Evolutionary conservation across 345 rosid species (phyloP).

Genomic region (Orychophragmus violaceus): DNA sequence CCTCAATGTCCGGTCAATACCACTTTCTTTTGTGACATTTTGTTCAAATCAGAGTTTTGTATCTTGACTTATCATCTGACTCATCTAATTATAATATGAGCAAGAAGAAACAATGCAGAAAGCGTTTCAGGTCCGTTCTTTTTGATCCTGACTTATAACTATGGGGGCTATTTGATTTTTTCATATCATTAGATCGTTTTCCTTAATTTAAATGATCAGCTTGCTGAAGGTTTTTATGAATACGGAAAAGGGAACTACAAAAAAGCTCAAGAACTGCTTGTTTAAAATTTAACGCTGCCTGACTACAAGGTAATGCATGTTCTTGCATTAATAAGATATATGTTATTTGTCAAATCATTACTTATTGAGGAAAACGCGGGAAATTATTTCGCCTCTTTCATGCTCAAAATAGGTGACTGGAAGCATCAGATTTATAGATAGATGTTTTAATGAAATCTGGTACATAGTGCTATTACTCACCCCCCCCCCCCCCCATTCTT

Average conservation of each 20-base stretch:
- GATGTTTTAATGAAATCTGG: conserved; percentile 81
- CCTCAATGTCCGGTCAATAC: conserved; percentile 52
- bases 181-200: not conserved
- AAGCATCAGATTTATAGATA: conserved; percentile 74
- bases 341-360: not conserved
- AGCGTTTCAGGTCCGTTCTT: conserved; percentile 51
- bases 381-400: not conserved
- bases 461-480: conserved; percentile 44
- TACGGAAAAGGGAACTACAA: conserved; percentile 50
- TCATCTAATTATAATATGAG: conserved; percentile 30
- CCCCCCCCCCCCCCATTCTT: conserved; percentile 52
- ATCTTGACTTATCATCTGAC: not conserved
- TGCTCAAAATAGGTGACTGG: conserved; percentile 45
- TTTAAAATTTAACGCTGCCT: conserved; percentile 53
- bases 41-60: not conserved
- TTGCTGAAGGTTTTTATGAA: conserved; percentile 69
- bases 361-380: not conserved
- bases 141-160: not conserved
- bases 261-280: conserved; percentile 48
- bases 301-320: conserved; percentile 48
- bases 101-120: conserved; percentile 69
- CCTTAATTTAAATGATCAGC: conserved; percentile 35
- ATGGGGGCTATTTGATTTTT: not conserved
- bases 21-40: not conserved
- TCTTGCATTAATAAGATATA: not conserved